Evolutionary conservation across 148 eudicot genomes (phyloP), one percentile per base, ranked within the genome.

Genomic region (Amaranthus cruentus): DNA sequence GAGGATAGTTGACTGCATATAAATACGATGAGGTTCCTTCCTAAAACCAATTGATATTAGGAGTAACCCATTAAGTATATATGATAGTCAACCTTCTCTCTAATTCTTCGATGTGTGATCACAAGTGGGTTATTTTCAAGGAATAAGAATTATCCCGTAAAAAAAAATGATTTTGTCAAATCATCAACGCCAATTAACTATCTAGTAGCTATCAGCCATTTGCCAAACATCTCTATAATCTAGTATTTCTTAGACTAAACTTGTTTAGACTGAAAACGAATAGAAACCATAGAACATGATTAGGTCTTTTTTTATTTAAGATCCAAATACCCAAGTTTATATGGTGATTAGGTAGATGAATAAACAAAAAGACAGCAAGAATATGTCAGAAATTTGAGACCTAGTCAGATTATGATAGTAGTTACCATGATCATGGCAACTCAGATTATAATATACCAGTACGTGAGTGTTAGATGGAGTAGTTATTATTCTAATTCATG

Each of bases 321-420:
- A 42, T 28, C 58, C 15, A 46, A 55, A 70, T 42, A 13, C 43
- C 49, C 56, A 18, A 73, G 43, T 66, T 28, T 44, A 55, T 56
- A 21, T 47, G 49, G 59, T 49, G 67, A 68, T 68, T 44, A 42
- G 18, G 44, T 76, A 60, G 68, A 76, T 14, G 68, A 57, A 5
- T 38, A 49, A 21, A 72, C 6, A 6, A 58, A 14, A 48, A 68
- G 62, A 42, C 48, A 42, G 10, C 49, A 63, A 2, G 50, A 63
- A 63, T 63, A 46, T 11, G 68, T 12, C 55, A n/a, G 60, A 7
- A 48, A 9, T 10, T 59, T 47, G 9, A 46, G 38, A 21, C 6
- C 18, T 48, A n/a, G 74, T 47, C 63, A 48, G 66, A 59, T 59
- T 15, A 47, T 59, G 48, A 13, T 42, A 38, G 44, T 72, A 11